Evolutionary conservation across 257 asterid genomes (phyloP), one percentile per base, ranked within the genome.

Genomic region (Ilex asprella): DNA sequence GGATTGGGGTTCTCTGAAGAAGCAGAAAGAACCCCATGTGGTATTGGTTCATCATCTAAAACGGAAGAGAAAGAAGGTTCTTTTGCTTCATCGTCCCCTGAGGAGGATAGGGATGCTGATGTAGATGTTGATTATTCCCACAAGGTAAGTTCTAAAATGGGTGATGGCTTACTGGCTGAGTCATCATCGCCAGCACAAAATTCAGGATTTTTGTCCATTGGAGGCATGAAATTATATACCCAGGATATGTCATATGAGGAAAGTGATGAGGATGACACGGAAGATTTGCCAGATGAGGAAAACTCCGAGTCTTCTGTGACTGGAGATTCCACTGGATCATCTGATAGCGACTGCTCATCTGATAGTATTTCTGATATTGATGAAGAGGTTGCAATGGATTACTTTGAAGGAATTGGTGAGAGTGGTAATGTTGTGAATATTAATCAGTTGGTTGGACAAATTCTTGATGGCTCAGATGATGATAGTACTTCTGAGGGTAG

Each of bases 331-430:
- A 65, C 79, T 16, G 75, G 61, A 57, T 67, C 85, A 31, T 81
- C 87, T 30, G 95, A 76, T 31, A 76, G 78, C 65, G 86, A 71
- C 54, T 76, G 68, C 44, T 58, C 66, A 35, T 82, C 86, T 21
- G 77, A 75, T 63, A 84, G 86, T 71, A 87, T 78, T 72, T 83
- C 96, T 49, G 94, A 86, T 61, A 61, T 92, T 50, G 97, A 92
- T 64, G 97, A 85, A 30, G 97, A 78, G 66, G 80, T 92, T 60
- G 99, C 96, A 67, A 87, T 75, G 50, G 99, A 92, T 87, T 92
- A 89, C 74, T 76, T 79, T 62, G 91, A 87, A 75, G 86, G 99
- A 54, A 89, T 79, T 64, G 96, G 94, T 47, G 95, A 91, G 39
- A 63, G 55, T 74, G 57, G 60, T 30, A 58, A 78, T 58, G 56